These are phyloP conservation scores for Moesziomyces parantarcticus DNA, from an alignment of 1,284 basidiomycete species.

Conservation along the genomic window DNA sequence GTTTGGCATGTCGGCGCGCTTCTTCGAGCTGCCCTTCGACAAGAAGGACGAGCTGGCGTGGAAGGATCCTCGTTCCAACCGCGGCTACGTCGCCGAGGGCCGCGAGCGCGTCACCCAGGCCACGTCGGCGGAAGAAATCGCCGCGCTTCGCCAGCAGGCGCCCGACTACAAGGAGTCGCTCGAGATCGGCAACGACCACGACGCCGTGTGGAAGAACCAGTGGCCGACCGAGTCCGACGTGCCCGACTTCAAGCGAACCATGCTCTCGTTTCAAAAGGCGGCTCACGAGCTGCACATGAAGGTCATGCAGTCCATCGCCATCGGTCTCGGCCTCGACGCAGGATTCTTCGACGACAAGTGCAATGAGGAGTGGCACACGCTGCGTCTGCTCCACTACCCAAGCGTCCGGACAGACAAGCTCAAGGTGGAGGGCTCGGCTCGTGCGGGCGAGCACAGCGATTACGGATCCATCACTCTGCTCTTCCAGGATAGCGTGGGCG, in stretches of 20 bases:
- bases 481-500: conserved; percentile 26
- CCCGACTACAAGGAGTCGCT: conserved; percentile 81
- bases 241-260: conserved; percentile 77
- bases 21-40: conserved; percentile 77
- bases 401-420: conserved; percentile 22
- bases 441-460: conserved; percentile 30
- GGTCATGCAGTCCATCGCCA: conserved; percentile 82
- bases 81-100: conserved; percentile 82
- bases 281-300: conserved; percentile 76
- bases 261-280: conserved; percentile 79
- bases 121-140: conserved; percentile 75
- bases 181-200: conserved; percentile 82
- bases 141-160: conserved; percentile 74
- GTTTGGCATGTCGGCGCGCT: conserved; percentile 78
- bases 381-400: conserved; percentile 25
- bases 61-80: conserved; percentile 78
- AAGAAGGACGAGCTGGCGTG: conserved; percentile 72
- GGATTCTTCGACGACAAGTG: conserved; percentile 29
- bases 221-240: conserved; percentile 78
- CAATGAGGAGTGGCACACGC: conserved; percentile 20
- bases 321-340: conserved; percentile 73
- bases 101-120: conserved; percentile 83
- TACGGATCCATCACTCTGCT: conserved; percentile 26
- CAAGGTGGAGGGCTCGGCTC: conserved; percentile 18
- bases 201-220: conserved; percentile 73